Evolutionary conservation across 2,329 filamentous ascomycete species (phyloP), one percentile per base, ranked within the genome.

Genomic region (Tolypocladium ophioglossoides): DNA sequence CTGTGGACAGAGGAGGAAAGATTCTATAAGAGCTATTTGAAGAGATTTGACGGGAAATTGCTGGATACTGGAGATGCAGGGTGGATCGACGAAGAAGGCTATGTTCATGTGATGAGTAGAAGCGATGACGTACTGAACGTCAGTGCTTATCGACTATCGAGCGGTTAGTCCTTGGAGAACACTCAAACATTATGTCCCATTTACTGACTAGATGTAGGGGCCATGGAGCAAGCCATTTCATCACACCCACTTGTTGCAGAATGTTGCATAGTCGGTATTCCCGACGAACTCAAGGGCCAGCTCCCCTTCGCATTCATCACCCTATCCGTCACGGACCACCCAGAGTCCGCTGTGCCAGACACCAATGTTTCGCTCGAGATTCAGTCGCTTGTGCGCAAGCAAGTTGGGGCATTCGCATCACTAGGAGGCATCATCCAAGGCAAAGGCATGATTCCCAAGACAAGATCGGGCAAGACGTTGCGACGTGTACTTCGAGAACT

Each of bases 51-150:
- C 7, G 89, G 90, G 0, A 80, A 80, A 61, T 96, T 89, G 89
- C 71, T 96, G 44, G 91, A 96, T 66, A 96, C 91, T 0, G 91
- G 91, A 2, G 91, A 96, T 66, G 86, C 89, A 0, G 91, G 92
- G 0, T 84, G 91, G 75, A 83, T 96, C 54, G 91, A 96, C 65
- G 68, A 78, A 14, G 85, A 92, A 41, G 82, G 82, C 5, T 84
- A 84, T 61, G 77, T 85, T 40, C 78, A 80, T 59, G 80, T 85
- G 60, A 84, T 85, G 82, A 78, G 78, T 39, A 72, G 82, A 40
- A 78, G 74, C 37, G 91, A 96, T 72, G 91, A 96, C 68, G 86
- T 96, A 56, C 91, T 96, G 65, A 96, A 96, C 66, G 91, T 96
- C 18, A 91, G 91, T 40, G 91, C 91, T 6, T 91, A 96, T 72